phyloP scores from a whole-genome alignment of 352 stramenopile genomes.

The Globisporangium nagaii region DNA sequence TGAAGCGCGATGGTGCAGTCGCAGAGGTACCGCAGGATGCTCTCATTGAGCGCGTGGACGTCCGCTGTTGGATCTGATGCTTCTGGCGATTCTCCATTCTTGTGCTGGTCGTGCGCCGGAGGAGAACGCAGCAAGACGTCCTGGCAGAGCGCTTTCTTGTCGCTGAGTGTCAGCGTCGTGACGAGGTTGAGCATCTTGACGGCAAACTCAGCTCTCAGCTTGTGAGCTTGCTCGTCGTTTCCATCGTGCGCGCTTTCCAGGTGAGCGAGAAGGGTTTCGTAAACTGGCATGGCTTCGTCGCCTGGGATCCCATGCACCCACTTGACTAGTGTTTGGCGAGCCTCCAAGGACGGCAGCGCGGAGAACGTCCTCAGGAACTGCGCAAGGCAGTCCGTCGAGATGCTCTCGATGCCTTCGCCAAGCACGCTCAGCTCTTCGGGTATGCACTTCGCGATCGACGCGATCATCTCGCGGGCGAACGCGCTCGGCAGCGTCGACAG shows the following conservation, averaged over 20 bases:
- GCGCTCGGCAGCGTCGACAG: constrained; percentile 23
- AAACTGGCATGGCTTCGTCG: constrained; percentile 24
- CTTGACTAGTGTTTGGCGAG: constrained; percentile 25
- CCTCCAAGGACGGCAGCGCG: constrained; percentile 12
- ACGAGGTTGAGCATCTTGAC: constrained; percentile 39
- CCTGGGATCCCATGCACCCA: constrained; percentile 44
- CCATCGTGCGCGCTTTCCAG: constrained; percentile 5
- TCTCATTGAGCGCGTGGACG: constrained; percentile 11
- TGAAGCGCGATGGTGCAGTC: constrained; percentile 29
- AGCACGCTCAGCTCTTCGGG: constrained; percentile 29
- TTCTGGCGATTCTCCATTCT: neutral
- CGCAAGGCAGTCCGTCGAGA: constrained; percentile 16
- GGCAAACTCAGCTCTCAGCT: constrained; percentile 6
- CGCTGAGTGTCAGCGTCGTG: constrained; percentile 20
- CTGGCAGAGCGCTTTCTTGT: constrained; percentile 36
- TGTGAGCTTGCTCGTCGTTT: neutral
- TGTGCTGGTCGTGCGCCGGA: neutral
- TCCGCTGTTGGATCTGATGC: neutral
- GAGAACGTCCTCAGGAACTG: constrained; percentile 36
- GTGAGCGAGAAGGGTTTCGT: constrained; percentile 29
- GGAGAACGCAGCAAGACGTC: constrained; percentile 15
- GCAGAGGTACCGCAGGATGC: constrained; percentile 40
- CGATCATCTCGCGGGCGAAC: constrained; percentile 19
- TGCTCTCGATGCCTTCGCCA: constrained; percentile 36
- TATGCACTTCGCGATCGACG: constrained; percentile 18